Evolutionary conservation across 345 rosid species (phyloP).

Genomic region (Eucalyptus viminalis): DNA sequence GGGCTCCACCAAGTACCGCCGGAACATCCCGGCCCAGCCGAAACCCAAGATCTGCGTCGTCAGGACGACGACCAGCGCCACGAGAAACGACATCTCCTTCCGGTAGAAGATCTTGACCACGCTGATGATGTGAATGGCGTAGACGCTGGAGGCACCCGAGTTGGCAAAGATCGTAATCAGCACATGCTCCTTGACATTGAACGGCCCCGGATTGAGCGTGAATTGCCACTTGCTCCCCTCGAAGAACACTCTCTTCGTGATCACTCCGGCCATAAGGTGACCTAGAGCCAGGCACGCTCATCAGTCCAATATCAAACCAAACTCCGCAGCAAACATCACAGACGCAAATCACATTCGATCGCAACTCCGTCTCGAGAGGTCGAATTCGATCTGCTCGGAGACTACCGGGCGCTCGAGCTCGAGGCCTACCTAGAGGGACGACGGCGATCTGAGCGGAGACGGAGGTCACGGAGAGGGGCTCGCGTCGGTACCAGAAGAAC

Average conservation of each 20-base stretch:
- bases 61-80: constrained; percentile 39
- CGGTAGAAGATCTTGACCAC: constrained; percentile 45
- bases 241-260: constrained; percentile 31
- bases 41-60: constrained; percentile 62
- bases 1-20: constrained; percentile 66
- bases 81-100: constrained; percentile 22
- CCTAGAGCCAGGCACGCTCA: constrained; percentile 10
- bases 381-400: not conserved
- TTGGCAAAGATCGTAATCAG: constrained; percentile 58
- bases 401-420: not conserved
- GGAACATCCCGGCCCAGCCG: constrained; percentile 66
- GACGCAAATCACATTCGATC: not conserved
- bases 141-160: constrained; percentile 42
- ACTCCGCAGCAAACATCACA: not conserved
- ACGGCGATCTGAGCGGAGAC: constrained; percentile 63
- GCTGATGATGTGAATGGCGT: constrained; percentile 49
- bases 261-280: constrained; percentile 35
- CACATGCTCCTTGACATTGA: constrained; percentile 64
- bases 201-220: constrained; percentile 54
- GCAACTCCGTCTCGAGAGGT: not conserved
- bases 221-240: constrained; percentile 23
- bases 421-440: constrained; percentile 35
- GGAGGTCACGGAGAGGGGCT: constrained; percentile 50
- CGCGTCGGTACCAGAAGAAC: constrained; percentile 64
- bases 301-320: not conserved